phyloP scores from a whole-genome alignment of 148 eudicot species.

The Rhododendron griersonianum region DNA sequence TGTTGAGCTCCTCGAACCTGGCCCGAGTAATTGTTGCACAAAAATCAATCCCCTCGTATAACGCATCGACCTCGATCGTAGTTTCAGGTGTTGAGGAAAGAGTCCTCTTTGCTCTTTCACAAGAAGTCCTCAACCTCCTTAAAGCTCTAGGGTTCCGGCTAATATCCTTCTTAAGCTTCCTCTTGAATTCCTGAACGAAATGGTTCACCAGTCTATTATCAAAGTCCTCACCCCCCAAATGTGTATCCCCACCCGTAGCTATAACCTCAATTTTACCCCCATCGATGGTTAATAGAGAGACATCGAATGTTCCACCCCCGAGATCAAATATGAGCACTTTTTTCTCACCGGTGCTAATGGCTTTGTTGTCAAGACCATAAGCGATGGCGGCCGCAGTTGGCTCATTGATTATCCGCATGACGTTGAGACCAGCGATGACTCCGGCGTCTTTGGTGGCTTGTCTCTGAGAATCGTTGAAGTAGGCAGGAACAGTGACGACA shows the following conservation, averaged over 20 bases:
- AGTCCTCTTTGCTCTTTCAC: background rate
- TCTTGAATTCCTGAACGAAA: background rate
- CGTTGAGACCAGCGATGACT: background rate
- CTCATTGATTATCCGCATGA: background rate
- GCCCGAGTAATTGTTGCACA: background rate
- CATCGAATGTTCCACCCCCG: background rate
- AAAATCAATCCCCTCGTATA: background rate
- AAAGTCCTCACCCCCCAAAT: background rate
- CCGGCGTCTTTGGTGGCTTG: background rate
- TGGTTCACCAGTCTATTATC: background rate
- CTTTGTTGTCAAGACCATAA: background rate
- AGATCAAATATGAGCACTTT: background rate
- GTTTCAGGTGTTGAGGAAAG: background rate
- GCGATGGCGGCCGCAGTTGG: background rate
- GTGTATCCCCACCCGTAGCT: background rate
- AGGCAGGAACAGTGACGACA: background rate
- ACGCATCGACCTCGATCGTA: background rate
- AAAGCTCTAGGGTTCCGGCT: background rate
- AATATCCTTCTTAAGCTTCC: background rate
- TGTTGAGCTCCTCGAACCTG: background rate
- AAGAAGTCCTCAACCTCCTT: constrained; percentile 3
- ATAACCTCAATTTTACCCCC: background rate
- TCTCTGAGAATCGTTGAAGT: background rate
- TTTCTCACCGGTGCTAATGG: background rate
- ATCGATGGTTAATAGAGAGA: background rate